These are phyloP conservation scores for Dalechampia spathulata DNA, from an alignment of 441 rosid genomes.

Conservation along the genomic window DNA sequence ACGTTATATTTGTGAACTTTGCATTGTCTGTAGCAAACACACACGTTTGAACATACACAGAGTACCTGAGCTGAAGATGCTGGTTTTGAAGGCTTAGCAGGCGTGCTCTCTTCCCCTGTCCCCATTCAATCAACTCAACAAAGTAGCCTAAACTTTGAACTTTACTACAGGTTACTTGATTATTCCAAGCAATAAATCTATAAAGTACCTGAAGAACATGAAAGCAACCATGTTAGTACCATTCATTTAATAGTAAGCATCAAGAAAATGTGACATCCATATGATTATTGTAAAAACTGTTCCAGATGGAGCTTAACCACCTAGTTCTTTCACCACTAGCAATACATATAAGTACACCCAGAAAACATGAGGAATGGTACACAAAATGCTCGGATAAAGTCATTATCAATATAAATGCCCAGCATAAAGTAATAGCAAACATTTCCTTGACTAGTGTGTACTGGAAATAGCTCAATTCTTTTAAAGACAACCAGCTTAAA, in stretches of 20 bases:
- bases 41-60: not conserved
- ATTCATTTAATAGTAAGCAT: not conserved
- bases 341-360: not conserved
- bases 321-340: not conserved
- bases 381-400: not conserved
- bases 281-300: not conserved
- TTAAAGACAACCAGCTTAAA: not conserved
- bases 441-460: too few relatives aligned
- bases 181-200: slow-evolving; percentile 11
- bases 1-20: not conserved
- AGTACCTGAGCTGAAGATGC: slow-evolving; percentile 66
- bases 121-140: slow-evolving; percentile 36
- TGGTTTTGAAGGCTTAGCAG: slow-evolving; percentile 66
- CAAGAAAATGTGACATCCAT: not conserved
- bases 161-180: slow-evolving; percentile 8
- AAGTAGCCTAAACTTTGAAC: slow-evolving; percentile 12
- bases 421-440: too few relatives aligned
- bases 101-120: slow-evolving; percentile 69
- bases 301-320: not conserved
- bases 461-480: not conserved
- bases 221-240: slow-evolving; percentile 4
- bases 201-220: slow-evolving; percentile 19
- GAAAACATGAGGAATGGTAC: not conserved
- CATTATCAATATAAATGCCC: not conserved
- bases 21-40: not conserved